These are phyloP conservation scores for Candida endomychidarum DNA, from an alignment of 805 yeast species.

Conservation along the genomic window DNA sequence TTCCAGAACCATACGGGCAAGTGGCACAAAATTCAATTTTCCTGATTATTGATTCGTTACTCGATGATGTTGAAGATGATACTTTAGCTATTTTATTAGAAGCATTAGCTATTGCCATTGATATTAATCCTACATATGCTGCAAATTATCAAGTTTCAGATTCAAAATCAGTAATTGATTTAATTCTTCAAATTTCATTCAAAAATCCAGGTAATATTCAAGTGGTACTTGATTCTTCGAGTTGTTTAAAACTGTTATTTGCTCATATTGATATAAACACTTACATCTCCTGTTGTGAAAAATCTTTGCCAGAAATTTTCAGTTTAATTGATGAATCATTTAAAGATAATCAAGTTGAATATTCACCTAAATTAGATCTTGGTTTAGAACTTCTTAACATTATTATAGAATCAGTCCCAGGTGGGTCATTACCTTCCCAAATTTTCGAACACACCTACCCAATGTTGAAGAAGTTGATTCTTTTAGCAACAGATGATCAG, in stretches of 20 bases:
- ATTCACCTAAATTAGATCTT: constrained; percentile 58
- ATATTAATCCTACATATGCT: constrained; percentile 30
- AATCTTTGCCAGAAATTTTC: constrained; percentile 51
- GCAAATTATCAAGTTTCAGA: constrained; percentile 15
- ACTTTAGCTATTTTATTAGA: constrained; percentile 74
- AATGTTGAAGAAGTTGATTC: constrained; percentile 37
- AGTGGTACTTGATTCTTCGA: constrained; percentile 63
- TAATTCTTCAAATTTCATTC: constrained; percentile 64
- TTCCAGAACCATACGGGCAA: constrained; percentile 12
- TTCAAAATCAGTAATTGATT: constrained; percentile 42
- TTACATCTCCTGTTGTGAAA: constrained; percentile 49
- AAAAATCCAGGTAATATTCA: constrained; percentile 77
- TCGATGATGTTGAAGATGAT: constrained; percentile 73
- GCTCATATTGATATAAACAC: constrained; percentile 42
- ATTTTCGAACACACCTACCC: constrained; percentile 48
- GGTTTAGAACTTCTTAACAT: constrained; percentile 56
- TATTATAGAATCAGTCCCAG: constrained; percentile 42
- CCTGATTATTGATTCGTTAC: constrained; percentile 43
- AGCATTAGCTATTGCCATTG: constrained; percentile 57
- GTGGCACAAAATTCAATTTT: constrained; percentile 35
- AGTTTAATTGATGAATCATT: constrained; percentile 33
- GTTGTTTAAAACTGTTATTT: constrained; percentile 64
- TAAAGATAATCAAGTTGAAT: constrained; percentile 37
- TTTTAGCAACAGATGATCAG: constrained; percentile 66
- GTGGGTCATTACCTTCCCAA: constrained; percentile 30